These are phyloP conservation scores for Saussurea involucrata DNA, from an alignment of 129 eudicot species.

Conservation along the genomic window DNA sequence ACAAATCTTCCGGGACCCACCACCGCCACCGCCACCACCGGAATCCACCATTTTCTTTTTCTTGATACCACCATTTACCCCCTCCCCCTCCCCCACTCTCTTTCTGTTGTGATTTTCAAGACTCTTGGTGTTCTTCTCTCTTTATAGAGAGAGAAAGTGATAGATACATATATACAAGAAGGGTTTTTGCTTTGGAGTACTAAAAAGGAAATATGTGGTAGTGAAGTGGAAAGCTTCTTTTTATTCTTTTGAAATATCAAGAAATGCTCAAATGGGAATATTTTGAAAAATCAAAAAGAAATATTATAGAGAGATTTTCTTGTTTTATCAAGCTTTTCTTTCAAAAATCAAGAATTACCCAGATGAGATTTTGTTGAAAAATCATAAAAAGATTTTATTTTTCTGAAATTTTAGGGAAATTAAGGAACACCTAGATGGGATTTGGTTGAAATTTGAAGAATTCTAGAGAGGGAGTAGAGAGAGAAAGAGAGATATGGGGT, in stretches of 20 bases:
- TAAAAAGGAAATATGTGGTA: not conserved
- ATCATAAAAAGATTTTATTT: not conserved
- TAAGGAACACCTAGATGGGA: slow-evolving; percentile 13
- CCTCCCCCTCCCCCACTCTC: too few relatives aligned
- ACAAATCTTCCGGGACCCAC: too few relatives aligned
- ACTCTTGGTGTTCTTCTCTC: too few relatives aligned
- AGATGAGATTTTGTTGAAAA: not conserved
- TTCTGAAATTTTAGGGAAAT: not conserved
- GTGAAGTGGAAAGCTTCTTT: slow-evolving; percentile 6
- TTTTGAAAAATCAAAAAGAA: not conserved
- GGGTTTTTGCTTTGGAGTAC: too few relatives aligned
- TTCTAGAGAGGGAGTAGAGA: not conserved
- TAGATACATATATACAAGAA: too few relatives aligned
- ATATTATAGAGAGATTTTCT: not conserved
- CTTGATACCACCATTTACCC: not conserved
- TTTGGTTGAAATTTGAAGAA: not conserved
- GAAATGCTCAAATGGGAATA: not conserved
- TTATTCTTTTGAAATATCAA: not conserved
- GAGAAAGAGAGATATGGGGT: slow-evolving; percentile 22
- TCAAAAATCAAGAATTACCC: not conserved
- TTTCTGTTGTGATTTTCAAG: too few relatives aligned
- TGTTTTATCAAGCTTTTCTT: not conserved
- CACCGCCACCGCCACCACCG: slow-evolving; percentile 14
- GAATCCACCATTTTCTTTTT: slow-evolving; percentile 22
- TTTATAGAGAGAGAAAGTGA: too few relatives aligned